These are phyloP conservation scores for Boletus barrowsii DNA, from an alignment of 768 basidiomycete genomes.

Conservation along the genomic window DNA sequence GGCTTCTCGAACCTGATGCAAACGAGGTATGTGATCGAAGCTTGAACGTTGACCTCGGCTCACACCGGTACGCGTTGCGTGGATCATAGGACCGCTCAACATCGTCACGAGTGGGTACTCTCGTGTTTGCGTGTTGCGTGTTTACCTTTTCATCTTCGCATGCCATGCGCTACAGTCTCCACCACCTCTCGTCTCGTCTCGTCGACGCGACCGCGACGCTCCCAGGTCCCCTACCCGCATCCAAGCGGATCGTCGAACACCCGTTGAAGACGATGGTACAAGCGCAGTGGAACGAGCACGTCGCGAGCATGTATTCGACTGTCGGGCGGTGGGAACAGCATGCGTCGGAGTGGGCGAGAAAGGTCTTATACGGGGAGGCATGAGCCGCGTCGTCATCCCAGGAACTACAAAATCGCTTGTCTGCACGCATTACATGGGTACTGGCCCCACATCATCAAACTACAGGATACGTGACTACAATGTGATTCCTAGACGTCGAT, in stretches of 20 bases:
- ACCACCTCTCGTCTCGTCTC: slow-evolving; percentile 48
- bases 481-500: background rate
- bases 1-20: slow-evolving; percentile 67
- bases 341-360: slow-evolving; percentile 46
- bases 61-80: background rate
- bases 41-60: background rate
- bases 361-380: slow-evolving; percentile 41
- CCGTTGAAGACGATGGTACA: slow-evolving; percentile 50
- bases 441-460: no score
- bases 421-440: no score
- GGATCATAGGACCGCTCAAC: slow-evolving; percentile 48
- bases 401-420: background rate
- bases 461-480: background rate
- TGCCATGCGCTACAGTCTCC: slow-evolving; percentile 36
- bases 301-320: slow-evolving; percentile 44
- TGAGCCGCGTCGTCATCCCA: background rate
- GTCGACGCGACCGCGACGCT: slow-evolving; percentile 45
- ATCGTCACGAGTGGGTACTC: slow-evolving; percentile 46
- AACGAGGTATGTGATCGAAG: slow-evolving; percentile 34
- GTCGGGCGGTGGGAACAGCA: slow-evolving; percentile 46
- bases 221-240: slow-evolving; percentile 53
- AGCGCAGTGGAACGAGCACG: slow-evolving; percentile 57
- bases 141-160: background rate
- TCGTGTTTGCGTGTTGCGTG: background rate
- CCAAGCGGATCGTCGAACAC: slow-evolving; percentile 45